Evolutionary conservation across 352 stramenopile genomes (phyloP), one percentile per base, ranked within the genome.

Genomic region (Pythium grandisporangium): DNA sequence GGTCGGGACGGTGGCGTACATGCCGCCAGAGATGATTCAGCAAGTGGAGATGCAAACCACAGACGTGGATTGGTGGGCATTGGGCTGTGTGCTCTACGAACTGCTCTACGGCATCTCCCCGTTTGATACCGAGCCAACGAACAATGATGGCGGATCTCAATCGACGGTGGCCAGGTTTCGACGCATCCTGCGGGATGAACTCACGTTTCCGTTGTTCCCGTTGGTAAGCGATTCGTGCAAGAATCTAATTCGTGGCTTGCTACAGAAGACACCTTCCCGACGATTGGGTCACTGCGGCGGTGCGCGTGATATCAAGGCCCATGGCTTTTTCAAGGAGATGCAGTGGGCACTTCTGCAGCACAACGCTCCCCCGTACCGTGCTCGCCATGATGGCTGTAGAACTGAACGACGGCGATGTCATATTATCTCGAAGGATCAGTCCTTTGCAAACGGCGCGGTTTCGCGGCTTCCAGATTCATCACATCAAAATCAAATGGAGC

Each of bases 21-120:
- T 92, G 79, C 71, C 76, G 0, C 76, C 76, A 0, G 76, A 89
- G 53, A 90, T 87, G 74, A 87, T 87, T 32, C 69, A 75, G 11
- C 58, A 67, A 30, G 23, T 30, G 2, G 40, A 37, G 12, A 38
- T 21, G 4, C 54, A 64, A 37, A 53, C 48, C 11, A 58, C 58
- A 4, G 58, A 58, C 29, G 62, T 93, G 4, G 80, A 93, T 52
- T 91, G 75, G 73, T 93, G 80, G 80, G 62, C 56, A 19, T 58
- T 93, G 1, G 80, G 80, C 10, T 83, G 67, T 20, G 38, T 91
- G 12, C 26, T 93, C 11, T 89, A 84, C 42, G 76, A 93, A 55
- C 71, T 93, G 23, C 46, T 91, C 19, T 84, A 66, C 8, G 79
- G 78, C 0, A 45, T 63, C 16, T 61, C 72, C 4, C 79, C 79